Percentiles rank a stretch among this genome's conserved stretches.
Conservation (phyloP, 148 eudicot species). For the Cornus florida region DNA sequence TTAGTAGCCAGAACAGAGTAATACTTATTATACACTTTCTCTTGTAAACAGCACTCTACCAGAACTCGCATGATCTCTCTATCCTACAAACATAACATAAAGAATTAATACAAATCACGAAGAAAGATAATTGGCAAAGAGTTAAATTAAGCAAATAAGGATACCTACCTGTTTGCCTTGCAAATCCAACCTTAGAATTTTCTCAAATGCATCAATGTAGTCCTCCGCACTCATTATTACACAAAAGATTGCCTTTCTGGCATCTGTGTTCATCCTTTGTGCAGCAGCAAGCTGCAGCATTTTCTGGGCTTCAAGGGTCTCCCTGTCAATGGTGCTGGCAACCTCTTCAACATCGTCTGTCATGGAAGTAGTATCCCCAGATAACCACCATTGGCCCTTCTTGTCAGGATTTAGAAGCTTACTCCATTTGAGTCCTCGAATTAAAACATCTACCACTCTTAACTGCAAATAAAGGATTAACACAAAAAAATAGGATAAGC, state of each 20-base stretch:
- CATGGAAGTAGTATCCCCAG: constrained; percentile 53
- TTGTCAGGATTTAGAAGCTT: constrained; percentile 83
- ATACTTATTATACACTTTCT: constrained; percentile 82
- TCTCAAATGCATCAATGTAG: constrained; percentile 90
- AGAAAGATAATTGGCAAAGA: neutral
- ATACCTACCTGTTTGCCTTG: constrained; percentile 84
- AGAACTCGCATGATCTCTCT: constrained; percentile 93
- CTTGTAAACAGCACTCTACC: constrained; percentile 90
- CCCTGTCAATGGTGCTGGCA: constrained; percentile 69
- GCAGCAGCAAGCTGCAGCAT: constrained; percentile 81
- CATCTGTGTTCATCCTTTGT: constrained; percentile 92
- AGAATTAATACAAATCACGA: neutral
- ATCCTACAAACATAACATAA: constrained; percentile 51
- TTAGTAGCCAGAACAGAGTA: constrained; percentile 78
- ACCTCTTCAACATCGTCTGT: constrained; percentile 51
- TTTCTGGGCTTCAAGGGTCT: constrained; percentile 76
- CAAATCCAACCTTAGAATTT: constrained; percentile 78
- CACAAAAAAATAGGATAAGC: neutral
- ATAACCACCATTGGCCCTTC: constrained; percentile 96
- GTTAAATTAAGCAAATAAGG: neutral
- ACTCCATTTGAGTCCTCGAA: constrained; percentile 81
- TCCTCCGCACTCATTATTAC: constrained; percentile 96
- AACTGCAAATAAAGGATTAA: constrained; percentile 43
- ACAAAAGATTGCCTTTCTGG: constrained; percentile 90
- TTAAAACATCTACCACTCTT: constrained; percentile 59